Evolutionary conservation across 2,329 filamentous ascomycete genomes (phyloP), one percentile per base, ranked within the genome.

Genomic region (Magnaporthiopsis incrustans): DNA sequence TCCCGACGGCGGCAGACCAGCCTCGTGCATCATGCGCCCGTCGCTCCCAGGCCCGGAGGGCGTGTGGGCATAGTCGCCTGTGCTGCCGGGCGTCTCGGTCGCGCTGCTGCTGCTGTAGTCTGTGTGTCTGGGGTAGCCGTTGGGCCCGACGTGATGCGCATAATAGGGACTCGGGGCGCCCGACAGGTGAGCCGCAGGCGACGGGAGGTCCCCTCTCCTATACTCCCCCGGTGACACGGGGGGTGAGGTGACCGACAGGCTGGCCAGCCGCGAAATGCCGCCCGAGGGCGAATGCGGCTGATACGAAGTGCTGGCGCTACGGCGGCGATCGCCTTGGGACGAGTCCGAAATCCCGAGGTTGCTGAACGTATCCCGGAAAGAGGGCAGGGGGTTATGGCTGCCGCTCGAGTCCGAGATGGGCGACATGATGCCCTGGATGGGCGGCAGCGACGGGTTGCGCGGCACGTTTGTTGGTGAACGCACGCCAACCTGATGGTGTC

Each of bases 21-120:
- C 84, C 60, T 85, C 84, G 69, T 82, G 15, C 25, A 59, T 85
- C 82, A 85, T 85, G 61, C 79, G 77, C 78, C 77, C 2, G 69
- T 75, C 3, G 32, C 18, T 76, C 33, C 75, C 74, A 58, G 81
- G 77, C 18, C 22, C 61, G n/a, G 61, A 26, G 11, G 44, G 44
- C 11, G 61, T 56, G 8, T 25, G n/a, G 56, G 53, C 44, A 26
- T 56, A 56, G 18, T 59, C 61, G 15, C 53, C 61, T 5, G 25
- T 61, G 38, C 59, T 64, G 11, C 73, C 78, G 10, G 81, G 77
- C 14, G 78, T 80, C 67, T 82, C 81, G 6, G 77, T 76, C 63
- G 61, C 61, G 56, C 77, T 75, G 59, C 73, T 78, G 69, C 71
- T 79, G 62, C 73, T 76, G 68, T 78, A 83, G 64, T 81, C 82